Evolutionary conservation across 164 flowering plant genomes (phyloP).

Genomic region (Cinnamomum micranthum): DNA sequence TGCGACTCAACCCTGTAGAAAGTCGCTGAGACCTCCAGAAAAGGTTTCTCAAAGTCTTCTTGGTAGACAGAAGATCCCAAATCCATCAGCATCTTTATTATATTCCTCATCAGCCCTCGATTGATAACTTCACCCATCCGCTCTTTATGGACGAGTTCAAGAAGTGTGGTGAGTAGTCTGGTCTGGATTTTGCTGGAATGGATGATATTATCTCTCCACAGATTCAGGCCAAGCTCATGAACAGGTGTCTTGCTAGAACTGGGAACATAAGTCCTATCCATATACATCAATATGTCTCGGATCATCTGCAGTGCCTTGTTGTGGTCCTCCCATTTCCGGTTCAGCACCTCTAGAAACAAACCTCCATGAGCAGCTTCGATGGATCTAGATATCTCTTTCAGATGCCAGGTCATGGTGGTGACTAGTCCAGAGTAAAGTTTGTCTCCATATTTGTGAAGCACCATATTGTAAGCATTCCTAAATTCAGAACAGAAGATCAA

Average conservation of each 20-base stretch:
- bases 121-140: conserved; percentile 79
- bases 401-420: conserved; percentile 72
- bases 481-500: conserved; percentile 11
- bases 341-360: conserved; percentile 78
- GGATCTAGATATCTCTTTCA: conserved; percentile 64
- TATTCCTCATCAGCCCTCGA: conserved; percentile 76
- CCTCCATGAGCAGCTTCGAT: conserved; percentile 82
- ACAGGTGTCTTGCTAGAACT: conserved; percentile 75
- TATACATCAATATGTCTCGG: conserved; percentile 93
- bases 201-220: conserved; percentile 80
- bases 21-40: conserved; percentile 70
- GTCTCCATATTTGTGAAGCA: conserved; percentile 91
- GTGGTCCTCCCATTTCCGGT: conserved; percentile 85
- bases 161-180: conserved; percentile 64
- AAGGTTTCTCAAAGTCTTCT: conserved; percentile 76
- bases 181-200: conserved; percentile 66
- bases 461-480: conserved; percentile 99
- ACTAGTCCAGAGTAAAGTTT: conserved; percentile 87
- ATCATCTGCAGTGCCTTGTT: conserved; percentile 87
- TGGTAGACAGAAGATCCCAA: conserved; percentile 74
- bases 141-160: conserved; percentile 69
- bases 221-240: conserved; percentile 77
- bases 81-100: conserved; percentile 82
- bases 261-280: conserved; percentile 90
- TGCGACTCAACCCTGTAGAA: conserved; percentile 77